phyloP scores from a whole-genome alignment of 176 grass and related monocot genomes.

The Oryza coarctata region DNA sequence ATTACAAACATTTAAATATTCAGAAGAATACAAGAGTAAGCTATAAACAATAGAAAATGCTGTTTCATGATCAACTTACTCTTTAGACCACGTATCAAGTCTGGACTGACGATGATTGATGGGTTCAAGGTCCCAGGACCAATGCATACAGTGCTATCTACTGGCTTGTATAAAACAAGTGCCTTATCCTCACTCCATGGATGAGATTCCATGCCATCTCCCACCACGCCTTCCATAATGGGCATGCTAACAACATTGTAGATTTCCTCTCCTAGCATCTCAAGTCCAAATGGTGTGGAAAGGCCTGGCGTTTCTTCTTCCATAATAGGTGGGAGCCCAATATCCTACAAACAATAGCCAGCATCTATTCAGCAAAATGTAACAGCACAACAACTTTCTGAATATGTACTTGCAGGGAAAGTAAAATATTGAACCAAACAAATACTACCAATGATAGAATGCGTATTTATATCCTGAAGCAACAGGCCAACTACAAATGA shows the following conservation, averaged over 20 bases:
- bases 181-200: constrained; percentile 45
- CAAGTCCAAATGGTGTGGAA: constrained; percentile 27
- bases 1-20: constrained; percentile 20
- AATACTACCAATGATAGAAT: not conserved
- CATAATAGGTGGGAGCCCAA: constrained; percentile 54
- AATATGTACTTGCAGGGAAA: not conserved
- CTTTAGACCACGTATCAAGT: constrained; percentile 73
- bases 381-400: not conserved
- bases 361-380: constrained; percentile 33
- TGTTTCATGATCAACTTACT: constrained; percentile 55
- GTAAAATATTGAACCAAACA: constrained; percentile 25
- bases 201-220: constrained; percentile 28
- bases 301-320: constrained; percentile 39
- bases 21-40: not conserved
- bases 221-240: constrained; percentile 39
- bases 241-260: constrained; percentile 23
- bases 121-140: constrained; percentile 39
- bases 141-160: constrained; percentile 29
- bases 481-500: constrained; percentile 15
- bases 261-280: constrained; percentile 35
- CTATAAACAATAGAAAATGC: constrained; percentile 17
- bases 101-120: constrained; percentile 69
- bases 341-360: constrained; percentile 44
- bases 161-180: constrained; percentile 75
- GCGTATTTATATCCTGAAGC: not conserved